phyloP scores from a whole-genome alignment of 2,329 filamentous ascomycete genomes.

The Triangularia verruculosa region DNA sequence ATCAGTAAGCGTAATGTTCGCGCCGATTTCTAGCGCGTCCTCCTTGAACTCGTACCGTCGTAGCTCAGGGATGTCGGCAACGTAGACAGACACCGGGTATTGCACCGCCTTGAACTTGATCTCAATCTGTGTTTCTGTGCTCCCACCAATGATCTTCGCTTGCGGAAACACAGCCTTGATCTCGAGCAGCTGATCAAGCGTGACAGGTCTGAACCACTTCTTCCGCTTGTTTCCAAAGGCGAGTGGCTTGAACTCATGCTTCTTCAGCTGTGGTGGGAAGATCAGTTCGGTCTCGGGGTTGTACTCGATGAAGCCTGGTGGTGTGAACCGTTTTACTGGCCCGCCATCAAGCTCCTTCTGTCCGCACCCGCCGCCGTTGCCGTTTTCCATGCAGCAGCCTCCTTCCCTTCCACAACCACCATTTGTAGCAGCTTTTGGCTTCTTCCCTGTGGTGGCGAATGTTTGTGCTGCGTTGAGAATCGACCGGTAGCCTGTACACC shows the following conservation, averaged over 20 bases:
- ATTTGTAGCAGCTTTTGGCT: conserved; percentile 47
- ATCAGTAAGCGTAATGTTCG: conserved; percentile 89
- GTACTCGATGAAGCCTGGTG: conserved; percentile 91
- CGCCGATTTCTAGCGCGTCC: conserved; percentile 84
- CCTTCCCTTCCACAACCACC: conserved; percentile 38
- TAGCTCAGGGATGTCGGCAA: conserved; percentile 89
- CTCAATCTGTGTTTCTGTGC: conserved; percentile 96
- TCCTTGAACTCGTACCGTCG: conserved; percentile 77
- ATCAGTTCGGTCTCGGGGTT: conserved; percentile 92
- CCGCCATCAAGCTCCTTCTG: conserved; percentile 51
- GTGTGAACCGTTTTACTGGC: conserved; percentile 68
- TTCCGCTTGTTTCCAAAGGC: conserved; percentile 94
- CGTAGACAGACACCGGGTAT: conserved; percentile 85
- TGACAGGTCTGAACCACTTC: conserved; percentile 88
- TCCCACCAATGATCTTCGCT: conserved; percentile 92
- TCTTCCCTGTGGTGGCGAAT: conserved; percentile 56
- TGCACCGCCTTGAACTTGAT: conserved; percentile 96
- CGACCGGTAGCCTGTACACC: conserved; percentile 91
- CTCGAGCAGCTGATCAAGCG: conserved; percentile 79
- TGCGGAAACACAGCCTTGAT: conserved; percentile 84
- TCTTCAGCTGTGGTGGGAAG: conserved; percentile 81
- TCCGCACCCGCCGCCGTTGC: conserved; percentile 63
- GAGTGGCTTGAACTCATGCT: conserved; percentile 76
- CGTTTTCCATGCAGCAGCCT: conserved; percentile 70
- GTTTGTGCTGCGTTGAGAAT: conserved; percentile 93